Percentiles rank a stretch among this genome's conserved stretches.
These are phyloP conservation scores for Alopecurus myosuroides DNA, from an alignment of 176 grass and related monocot species.

Conservation along the genomic window DNA sequence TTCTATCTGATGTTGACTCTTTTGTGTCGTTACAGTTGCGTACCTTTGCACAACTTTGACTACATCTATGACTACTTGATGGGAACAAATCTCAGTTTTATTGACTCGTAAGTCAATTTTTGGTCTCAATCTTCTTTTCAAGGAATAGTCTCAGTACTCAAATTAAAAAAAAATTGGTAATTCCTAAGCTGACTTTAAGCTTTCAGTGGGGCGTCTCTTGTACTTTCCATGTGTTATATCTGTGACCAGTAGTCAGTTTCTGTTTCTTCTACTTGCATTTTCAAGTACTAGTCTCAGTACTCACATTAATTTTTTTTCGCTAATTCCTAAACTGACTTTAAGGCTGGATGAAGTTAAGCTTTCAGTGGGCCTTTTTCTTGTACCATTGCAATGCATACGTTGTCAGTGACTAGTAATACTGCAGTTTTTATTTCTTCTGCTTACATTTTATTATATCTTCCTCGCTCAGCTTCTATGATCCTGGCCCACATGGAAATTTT, in stretches of 20 bases:
- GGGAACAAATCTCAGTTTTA: constrained; percentile 77
- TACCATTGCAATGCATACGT: neutral
- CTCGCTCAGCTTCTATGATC: constrained; percentile 76
- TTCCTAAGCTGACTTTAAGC: neutral
- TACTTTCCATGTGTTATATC: neutral
- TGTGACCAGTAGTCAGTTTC: neutral
- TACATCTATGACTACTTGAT: constrained; percentile 88
- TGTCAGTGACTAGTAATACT: neutral
- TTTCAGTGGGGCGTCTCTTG: neutral
- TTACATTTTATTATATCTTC: constrained; percentile 28
- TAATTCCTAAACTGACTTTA: neutral
- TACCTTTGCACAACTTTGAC: constrained; percentile 93
- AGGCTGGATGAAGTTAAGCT: neutral
- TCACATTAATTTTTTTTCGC: neutral
- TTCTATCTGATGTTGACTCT: constrained; percentile 23
- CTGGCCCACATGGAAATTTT: constrained; percentile 91
- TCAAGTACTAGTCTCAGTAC: neutral
- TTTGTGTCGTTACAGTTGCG: constrained; percentile 60
- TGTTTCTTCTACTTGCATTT: constrained; percentile 12
- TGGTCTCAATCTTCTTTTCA: neutral
- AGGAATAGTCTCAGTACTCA: neutral
- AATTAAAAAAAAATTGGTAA: neutral
- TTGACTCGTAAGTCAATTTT: constrained; percentile 70
- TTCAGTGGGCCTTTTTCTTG: neutral
- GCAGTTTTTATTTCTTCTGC: neutral